Base-by-base conservation (phyloP, 345 rosid species). In the Brassica incana region DNA sequence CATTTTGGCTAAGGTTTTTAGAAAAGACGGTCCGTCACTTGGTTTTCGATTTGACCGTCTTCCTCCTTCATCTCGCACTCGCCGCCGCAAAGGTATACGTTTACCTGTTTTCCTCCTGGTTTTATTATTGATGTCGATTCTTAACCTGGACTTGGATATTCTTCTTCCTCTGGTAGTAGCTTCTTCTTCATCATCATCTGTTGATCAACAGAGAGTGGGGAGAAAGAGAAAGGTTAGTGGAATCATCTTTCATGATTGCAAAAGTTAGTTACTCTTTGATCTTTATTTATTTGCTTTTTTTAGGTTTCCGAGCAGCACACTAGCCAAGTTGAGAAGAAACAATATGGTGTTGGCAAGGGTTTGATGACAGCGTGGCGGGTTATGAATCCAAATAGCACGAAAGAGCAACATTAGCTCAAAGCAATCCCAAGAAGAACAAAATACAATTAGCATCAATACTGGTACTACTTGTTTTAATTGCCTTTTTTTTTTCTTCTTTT, bases 11-110 rank as follows among this genome's bases (percentile, higher is more conserved):
- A 95, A 88, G 83, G 35, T 91, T 64, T 93, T 95, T 52, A 96
- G 97, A 35, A 90, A 93, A 85, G 99, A 95, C 81, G 98, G 98
- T 73, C 99, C 99, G n/a, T 74, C 86, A 3, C 96, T 95, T 69
- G 97, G 95, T 79, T 78, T 50, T 65, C 91, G 87, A 71, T 95
- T 95, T 72, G 92, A 90, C 69, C 83, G 83, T 64, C 86, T 84
- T 78, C 92, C 94, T 8, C 8, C 45, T 8, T 38, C 45, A 36
- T 77, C 87, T 56, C 38, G 7, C 8, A 23, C 38, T 1, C 8
- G 75, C 71, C 76, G 78, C 75, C 29, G 40, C 25, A 69, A 64
- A 75, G 76, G 83, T 40, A 9, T 33, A 33, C 6, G 25, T 8
- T 5, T 32, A 8, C 40, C 40, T 36, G 7, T 32, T 32, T 32